Evolutionary conservation across 176 grass and related monocot genomes (phyloP).

Genomic region (Triticum dicoccoides): DNA sequence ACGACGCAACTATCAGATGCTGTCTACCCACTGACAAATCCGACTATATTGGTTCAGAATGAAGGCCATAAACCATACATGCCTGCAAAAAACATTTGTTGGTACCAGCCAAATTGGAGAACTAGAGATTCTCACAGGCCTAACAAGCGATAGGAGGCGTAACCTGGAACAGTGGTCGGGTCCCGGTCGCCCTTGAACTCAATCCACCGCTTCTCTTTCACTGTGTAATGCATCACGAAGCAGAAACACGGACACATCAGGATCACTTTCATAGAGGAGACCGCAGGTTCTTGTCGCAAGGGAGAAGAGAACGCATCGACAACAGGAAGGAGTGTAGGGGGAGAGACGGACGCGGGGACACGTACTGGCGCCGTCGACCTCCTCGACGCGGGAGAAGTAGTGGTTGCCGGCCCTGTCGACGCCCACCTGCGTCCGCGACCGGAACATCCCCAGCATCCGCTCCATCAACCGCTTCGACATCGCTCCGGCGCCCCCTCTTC

Average conservation of each 20-base stretch:
- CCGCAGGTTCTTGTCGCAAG: neutral
- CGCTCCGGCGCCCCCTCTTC: neutral
- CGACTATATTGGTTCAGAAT: conserved; percentile 4
- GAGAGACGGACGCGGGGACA: neutral
- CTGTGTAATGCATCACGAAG: conserved; percentile 28
- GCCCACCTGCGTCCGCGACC: conserved; percentile 61
- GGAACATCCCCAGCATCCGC: conserved; percentile 66
- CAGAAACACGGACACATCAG: neutral
- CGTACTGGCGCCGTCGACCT: conserved; percentile 69
- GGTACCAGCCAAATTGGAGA: neutral
- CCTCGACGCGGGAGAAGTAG: conserved; percentile 77
- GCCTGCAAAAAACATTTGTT: conserved; percentile 29
- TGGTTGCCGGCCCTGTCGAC: conserved; percentile 77
- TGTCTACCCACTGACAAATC: neutral
- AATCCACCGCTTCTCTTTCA: conserved; percentile 93
- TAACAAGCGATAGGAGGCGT: conserved; percentile 14
- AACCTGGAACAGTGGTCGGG: conserved; percentile 80
- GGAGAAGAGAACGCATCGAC: neutral
- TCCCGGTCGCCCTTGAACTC: conserved; percentile 87
- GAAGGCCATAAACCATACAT: conserved; percentile 39
- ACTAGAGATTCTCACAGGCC: neutral
- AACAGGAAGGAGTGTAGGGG: neutral
- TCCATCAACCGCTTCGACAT: conserved; percentile 76
- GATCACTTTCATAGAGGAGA: neutral
- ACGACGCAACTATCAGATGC: conserved; percentile 12